These are phyloP conservation scores for Aspergillus texensis DNA, from an alignment of 2,329 filamentous ascomycete species.

Conservation along the genomic window DNA sequence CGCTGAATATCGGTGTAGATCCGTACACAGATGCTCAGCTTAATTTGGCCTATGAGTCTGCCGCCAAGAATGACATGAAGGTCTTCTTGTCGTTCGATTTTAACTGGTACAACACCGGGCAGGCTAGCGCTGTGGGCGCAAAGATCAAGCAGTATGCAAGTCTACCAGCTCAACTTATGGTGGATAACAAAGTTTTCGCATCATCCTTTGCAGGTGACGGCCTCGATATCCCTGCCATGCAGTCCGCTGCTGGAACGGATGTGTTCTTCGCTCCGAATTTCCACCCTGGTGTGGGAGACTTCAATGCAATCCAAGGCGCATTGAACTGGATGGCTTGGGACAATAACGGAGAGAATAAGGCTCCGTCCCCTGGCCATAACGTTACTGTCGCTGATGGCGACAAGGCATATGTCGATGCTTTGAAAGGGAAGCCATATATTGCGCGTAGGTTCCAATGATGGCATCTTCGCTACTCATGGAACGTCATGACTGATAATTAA, in stretches of 20 bases:
- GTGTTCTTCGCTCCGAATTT: conserved; percentile 57
- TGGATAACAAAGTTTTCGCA: conserved; percentile 55
- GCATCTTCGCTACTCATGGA: neutral
- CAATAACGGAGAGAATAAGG: conserved; percentile 51
- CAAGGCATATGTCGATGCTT: conserved; percentile 34
- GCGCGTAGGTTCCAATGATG: conserved; percentile 38
- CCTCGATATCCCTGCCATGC: conserved; percentile 47
- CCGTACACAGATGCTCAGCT: conserved; percentile 50
- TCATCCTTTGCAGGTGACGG: conserved; percentile 58
- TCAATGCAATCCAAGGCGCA: conserved; percentile 43
- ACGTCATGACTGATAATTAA: neutral
- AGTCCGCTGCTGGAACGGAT: conserved; percentile 46
- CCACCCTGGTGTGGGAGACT: conserved; percentile 45
- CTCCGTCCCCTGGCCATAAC: conserved; percentile 43
- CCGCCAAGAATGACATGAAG: conserved; percentile 51
- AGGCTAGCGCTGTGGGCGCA: conserved; percentile 46
- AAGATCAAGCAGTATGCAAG: conserved; percentile 52
- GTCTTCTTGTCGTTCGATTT: conserved; percentile 63
- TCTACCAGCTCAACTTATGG: conserved; percentile 51
- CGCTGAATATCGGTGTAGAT: conserved; percentile 55
- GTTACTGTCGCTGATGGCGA: conserved; percentile 48
- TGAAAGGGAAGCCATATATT: conserved; percentile 52
- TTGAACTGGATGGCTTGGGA: conserved; percentile 52
- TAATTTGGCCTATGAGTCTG: conserved; percentile 53
- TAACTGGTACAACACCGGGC: conserved; percentile 48